Evolutionary conservation across 1,284 basidiomycete species (phyloP), one percentile per base, ranked within the genome.

Genomic region (Puccinia triticina): DNA sequence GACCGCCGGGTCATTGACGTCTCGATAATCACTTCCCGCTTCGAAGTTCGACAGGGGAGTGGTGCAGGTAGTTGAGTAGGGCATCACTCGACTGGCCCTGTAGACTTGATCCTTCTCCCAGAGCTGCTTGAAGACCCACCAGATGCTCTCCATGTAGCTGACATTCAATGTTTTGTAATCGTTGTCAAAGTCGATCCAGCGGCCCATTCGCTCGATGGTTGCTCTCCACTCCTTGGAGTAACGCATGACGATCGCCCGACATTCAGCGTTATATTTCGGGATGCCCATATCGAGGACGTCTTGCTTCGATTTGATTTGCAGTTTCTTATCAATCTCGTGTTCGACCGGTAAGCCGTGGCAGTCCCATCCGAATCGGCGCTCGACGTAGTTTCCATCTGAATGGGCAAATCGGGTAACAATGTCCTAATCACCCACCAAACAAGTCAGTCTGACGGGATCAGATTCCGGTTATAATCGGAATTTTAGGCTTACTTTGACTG

Each of bases 141-240:
- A 99, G 21, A 98, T 94, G 67, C 92, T 93, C 89, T 99, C 97
- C 97, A 99, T 99, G 88, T 95, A 99, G 32, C 91, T 90, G 8
- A 92, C 88, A 87, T 99, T 94, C 84, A 99, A 90, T 18, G 97
- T 99, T 89, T 98, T 98, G 91, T 99, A 99, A 85, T 97, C 97
- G 85, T 97, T 94, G 88, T 99, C 97, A 86, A 99, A 99, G 88
- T 99, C 97, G 88, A 99, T 99, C 97, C 97, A 99, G 84, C 97
- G 91, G 57, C 96, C 97, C 92, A 99, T 96, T 84, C 97, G 92
- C 88, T 98, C 96, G 83, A 99, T 96, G 7, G 95, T 99, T 55
- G 89, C 86, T 83, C 94, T 91, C 97, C 97, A 99, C 87, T 99
- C 96, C 21, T 90, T 89, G 7, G 96, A 91, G 87, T 99, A 99